Evolutionary conservation across 106 monocot genomes (phyloP).

Genomic region (Dendrobium chrysotoxum): DNA sequence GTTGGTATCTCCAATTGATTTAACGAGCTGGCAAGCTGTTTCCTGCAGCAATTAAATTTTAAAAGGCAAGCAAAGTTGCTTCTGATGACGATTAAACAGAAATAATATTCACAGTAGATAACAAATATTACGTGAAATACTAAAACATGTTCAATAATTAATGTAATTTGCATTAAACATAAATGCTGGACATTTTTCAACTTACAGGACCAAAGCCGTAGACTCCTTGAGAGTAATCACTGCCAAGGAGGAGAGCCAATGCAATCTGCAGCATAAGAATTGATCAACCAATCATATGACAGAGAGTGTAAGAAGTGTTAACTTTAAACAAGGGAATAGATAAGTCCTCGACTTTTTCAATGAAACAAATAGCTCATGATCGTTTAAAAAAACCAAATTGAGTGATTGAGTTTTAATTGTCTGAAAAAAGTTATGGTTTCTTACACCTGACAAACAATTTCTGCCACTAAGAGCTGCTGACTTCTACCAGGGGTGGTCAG

Average conservation of each 20-base stretch:
- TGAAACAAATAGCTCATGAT: too few relatives aligned
- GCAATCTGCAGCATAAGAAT: slow-evolving; percentile 47
- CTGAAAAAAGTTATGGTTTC: too few relatives aligned
- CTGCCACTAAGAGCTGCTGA: too few relatives aligned
- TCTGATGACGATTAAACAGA: not conserved
- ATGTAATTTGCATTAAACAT: not conserved
- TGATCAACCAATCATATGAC: not conserved
- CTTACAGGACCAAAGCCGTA: slow-evolving; percentile 81
- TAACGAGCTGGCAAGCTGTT: slow-evolving; percentile 70
- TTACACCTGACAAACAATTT: too few relatives aligned
- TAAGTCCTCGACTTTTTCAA: not conserved
- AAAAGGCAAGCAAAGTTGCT: not conserved
- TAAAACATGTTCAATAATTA: not conserved
- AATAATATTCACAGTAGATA: not conserved
- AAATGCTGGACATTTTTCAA: not conserved
- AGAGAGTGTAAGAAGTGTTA: not conserved
- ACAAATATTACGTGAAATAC: not conserved
- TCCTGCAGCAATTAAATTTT: slow-evolving; percentile 45
- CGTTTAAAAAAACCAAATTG: too few relatives aligned
- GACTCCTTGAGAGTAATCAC: slow-evolving; percentile 78
- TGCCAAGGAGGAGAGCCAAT: slow-evolving; percentile 80
- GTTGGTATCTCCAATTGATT: slow-evolving; percentile 56
- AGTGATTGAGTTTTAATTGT: too few relatives aligned
- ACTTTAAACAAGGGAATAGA: not conserved
- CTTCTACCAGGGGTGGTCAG: too few relatives aligned